Evolutionary conservation across 2,329 filamentous ascomycete species (phyloP), one percentile per base, ranked within the genome.

Genomic region (Fusarium sarcochroum): DNA sequence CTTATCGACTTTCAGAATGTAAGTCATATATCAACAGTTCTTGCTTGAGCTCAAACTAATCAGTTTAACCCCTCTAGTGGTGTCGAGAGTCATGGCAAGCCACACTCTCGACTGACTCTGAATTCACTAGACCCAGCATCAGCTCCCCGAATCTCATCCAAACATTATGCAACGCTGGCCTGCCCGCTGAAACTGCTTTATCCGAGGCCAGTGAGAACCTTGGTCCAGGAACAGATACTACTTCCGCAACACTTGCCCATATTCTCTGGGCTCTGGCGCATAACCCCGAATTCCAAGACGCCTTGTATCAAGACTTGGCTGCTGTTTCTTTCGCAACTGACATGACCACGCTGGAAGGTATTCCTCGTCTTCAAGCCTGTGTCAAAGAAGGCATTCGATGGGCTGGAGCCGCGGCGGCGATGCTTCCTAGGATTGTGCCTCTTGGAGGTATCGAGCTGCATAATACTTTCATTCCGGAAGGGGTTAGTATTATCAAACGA

Each of bases 141-240:
- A 27, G 2, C 7, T 35, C 49, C 49, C 37, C 64, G 40, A 76
- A 74, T 14, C 35, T 76, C 6, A 69, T 76, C 13, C 27, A 59
- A 15, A 66, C 71, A 3, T 58, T 76, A 17, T 57, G 71, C 1
- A 42, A 50, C 9, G 64, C 66, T 1, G 73, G 72, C 0, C 47
- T 76, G 3, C 72, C 66, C 13, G 48, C 68, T 0, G 66, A 75
- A 48, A 76, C 73, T 2, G 69, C 73, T 5, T 52, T 76, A 5
- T 72, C 75, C 0, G 75, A 77, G 61, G 76, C 76, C 2, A 75
- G 72, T 5, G 74, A 77, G 34, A 76, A 75, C 6, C 63, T 77
- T 1, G 76, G 75, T 1, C 75, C 75, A 0, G 76, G 76, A 25
- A 78, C 76, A 3, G 75, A 78, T 34, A 78, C 76, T 3, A 77